Percentiles rank a stretch among this genome's conserved stretches.
phyloP scores from a whole-genome alignment of 2,329 filamentous ascomycete species.

The Didymella arachidicola region DNA sequence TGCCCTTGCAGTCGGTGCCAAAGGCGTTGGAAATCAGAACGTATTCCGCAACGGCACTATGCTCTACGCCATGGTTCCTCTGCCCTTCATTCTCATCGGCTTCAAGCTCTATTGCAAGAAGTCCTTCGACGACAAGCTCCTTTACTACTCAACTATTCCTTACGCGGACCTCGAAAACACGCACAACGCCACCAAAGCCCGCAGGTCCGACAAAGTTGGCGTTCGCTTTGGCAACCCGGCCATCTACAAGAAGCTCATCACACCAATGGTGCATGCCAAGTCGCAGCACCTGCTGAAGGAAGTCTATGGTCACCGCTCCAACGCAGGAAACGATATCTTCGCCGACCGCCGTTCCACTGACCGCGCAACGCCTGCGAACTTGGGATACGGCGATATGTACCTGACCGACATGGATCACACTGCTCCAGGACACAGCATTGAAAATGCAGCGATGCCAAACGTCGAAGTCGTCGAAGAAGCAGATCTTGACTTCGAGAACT shows the following conservation, averaged over 20 bases:
- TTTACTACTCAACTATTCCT: slow-evolving; percentile 74
- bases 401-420: slow-evolving; percentile 74
- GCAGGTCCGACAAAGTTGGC: slow-evolving; percentile 67
- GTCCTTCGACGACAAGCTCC: slow-evolving; percentile 78
- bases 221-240: slow-evolving; percentile 89
- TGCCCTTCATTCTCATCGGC: slow-evolving; percentile 76
- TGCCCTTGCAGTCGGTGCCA: slow-evolving; percentile 77
- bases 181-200: slow-evolving; percentile 49
- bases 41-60: slow-evolving; percentile 53
- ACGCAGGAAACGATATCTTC: slow-evolving; percentile 56
- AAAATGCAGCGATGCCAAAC: slow-evolving; percentile 53
- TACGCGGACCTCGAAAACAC: slow-evolving; percentile 60
- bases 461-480: slow-evolving; percentile 90
- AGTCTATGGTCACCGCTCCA: slow-evolving; percentile 81
- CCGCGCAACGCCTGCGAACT: slow-evolving; percentile 56
- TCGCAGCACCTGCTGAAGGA: slow-evolving; percentile 83
- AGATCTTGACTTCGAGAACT: slow-evolving; percentile 87
- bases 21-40: slow-evolving; percentile 60
- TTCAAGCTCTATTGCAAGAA: slow-evolving; percentile 87
- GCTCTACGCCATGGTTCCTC: slow-evolving; percentile 74
- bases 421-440: slow-evolving; percentile 60
- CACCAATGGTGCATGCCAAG: slow-evolving; percentile 89
- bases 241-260: slow-evolving; percentile 69
- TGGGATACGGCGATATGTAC: slow-evolving; percentile 82
- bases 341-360: slow-evolving; percentile 40